Evolutionary conservation across 768 basidiomycete species (phyloP), one percentile per base, ranked within the genome.

Genomic region (Podaxis carcinomalis): DNA sequence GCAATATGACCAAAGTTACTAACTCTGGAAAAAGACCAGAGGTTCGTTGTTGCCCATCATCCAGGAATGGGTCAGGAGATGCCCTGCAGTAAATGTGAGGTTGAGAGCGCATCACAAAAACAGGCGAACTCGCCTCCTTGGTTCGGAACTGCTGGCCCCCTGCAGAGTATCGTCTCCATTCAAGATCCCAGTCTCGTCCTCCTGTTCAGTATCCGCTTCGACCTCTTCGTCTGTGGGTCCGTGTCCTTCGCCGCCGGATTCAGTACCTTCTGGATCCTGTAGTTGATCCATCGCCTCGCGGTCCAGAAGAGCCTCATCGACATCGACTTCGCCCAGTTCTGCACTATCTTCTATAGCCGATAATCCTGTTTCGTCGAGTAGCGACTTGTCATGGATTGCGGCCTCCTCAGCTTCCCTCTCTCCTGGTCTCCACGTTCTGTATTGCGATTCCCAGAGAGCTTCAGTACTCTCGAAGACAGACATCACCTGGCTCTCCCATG

Each of bases 381-480:
- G 74, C 42, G 78, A 42, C 36, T 27, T 42, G 21, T 23, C 56
- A 27, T 35, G 46, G 46, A 37, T 53, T 14, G 49, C 21, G 50
- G 56, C 21, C 68, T 63, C 61, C 50, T 63, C 37, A 7, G 23
- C 47, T 63, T 46, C 56, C 54, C 58, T 58, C 62, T 56, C 62
- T 19, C 64, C 62, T 21, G 87, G 84, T 68, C 72, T 83, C 88
- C 89, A 89, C 9, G 75, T 76, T 68, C 74, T 85, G 70, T 78
- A 82, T 57, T 78, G 65, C 37, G 80, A 73, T 49, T 90, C 87
- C 94, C 94, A 97, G 9, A 95, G 79, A 0, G 87, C 89, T 73
- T 95, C 90, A 25, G 91, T 78, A 65, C 94, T 95, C 74, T 97
- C 89, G 68, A 97, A 98, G 0, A 90, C 85, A 5, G 93, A 90